A percentile compares a stretch with the other conserved stretches of the same genome.
Evolutionary conservation across 768 basidiomycete species (phyloP).

Genomic region (Nidularia pulvinata): DNA sequence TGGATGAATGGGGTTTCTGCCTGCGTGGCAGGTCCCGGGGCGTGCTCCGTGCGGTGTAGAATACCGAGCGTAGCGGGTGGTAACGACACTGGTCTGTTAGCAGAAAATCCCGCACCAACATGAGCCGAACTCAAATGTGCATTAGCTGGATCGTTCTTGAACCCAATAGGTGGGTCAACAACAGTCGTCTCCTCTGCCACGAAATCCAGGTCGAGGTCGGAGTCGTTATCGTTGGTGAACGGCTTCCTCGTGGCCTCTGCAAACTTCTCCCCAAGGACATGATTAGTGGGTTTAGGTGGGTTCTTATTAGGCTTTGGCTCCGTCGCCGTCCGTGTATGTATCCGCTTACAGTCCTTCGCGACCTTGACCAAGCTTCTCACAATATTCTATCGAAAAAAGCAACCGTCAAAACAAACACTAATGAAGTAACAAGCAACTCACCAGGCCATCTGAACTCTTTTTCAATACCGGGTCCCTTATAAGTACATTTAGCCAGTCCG

Average conservation of each 20-base stretch:
- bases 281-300: slow-evolving; percentile 28
- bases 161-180: slow-evolving; percentile 23
- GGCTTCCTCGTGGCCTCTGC: slow-evolving; percentile 56
- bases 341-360: slow-evolving; percentile 77
- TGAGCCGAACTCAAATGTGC: slow-evolving; percentile 43
- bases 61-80: slow-evolving; percentile 60
- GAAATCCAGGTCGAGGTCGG: slow-evolving; percentile 81
- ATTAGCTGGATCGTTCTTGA: slow-evolving; percentile 43
- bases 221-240: slow-evolving; percentile 50
- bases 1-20: slow-evolving; percentile 29
- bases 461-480: slow-evolving; percentile 69
- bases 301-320: slow-evolving; percentile 26
- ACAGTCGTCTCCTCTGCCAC: slow-evolving; percentile 43
- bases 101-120: slow-evolving; percentile 30
- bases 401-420: too few relatives aligned
- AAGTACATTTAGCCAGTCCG: slow-evolving; percentile 82
- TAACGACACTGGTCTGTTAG: slow-evolving; percentile 43
- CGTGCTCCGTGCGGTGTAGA: slow-evolving; percentile 59
- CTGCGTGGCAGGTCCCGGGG: slow-evolving; percentile 22
- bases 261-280: slow-evolving; percentile 63
- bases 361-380: slow-evolving; percentile 84
- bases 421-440: slow-evolving; percentile 30
- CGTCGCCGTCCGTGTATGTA: slow-evolving; percentile 45
- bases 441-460: slow-evolving; percentile 68
- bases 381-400: slow-evolving; percentile 51